Evolutionary conservation across 2,329 filamentous ascomycete species (phyloP).

Genomic region (Botrytis tulipae): DNA sequence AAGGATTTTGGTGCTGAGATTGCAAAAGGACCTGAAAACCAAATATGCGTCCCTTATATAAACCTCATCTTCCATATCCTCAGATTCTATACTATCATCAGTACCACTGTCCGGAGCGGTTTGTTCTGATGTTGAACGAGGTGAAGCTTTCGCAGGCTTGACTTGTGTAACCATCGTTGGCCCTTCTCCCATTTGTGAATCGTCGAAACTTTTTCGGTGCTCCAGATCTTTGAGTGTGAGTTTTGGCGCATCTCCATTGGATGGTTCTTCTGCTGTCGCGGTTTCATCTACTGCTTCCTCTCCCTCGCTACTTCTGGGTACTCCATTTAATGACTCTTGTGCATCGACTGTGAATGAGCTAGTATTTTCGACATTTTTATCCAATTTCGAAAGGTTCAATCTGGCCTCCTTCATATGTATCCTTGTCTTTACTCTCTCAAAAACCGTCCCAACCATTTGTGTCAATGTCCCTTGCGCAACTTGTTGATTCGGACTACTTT

Average conservation of each 20-base stretch:
- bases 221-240: slow-evolving; percentile 66
- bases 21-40: slow-evolving; percentile 96
- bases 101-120: slow-evolving; percentile 53
- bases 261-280: slow-evolving; percentile 30
- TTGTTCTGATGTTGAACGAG: slow-evolving; percentile 53
- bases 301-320: slow-evolving; percentile 27
- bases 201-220: slow-evolving; percentile 63
- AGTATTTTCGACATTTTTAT: slow-evolving; percentile 33
- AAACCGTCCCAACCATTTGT: slow-evolving; percentile 98
- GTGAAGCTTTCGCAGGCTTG: slow-evolving; percentile 45
- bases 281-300: slow-evolving; percentile 34
- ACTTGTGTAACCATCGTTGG: slow-evolving; percentile 66
- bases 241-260: slow-evolving; percentile 47
- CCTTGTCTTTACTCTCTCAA: slow-evolving; percentile 86
- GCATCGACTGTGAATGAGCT: slow-evolving; percentile 38
- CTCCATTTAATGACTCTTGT: slow-evolving; percentile 33
- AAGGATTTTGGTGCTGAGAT: slow-evolving; percentile 89
- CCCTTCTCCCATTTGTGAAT: slow-evolving; percentile 64
- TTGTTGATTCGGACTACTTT: slow-evolving; percentile 91
- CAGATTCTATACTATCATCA: slow-evolving; percentile 57
- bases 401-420: slow-evolving; percentile 84
- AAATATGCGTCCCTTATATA: slow-evolving; percentile 97
- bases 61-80: slow-evolving; percentile 83
- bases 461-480: slow-evolving; percentile 95
- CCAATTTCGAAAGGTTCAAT: slow-evolving; percentile 46